phyloP scores from a whole-genome alignment of 495 filamentous ascomycete genomes.

The Penicillium bialowiezense region DNA sequence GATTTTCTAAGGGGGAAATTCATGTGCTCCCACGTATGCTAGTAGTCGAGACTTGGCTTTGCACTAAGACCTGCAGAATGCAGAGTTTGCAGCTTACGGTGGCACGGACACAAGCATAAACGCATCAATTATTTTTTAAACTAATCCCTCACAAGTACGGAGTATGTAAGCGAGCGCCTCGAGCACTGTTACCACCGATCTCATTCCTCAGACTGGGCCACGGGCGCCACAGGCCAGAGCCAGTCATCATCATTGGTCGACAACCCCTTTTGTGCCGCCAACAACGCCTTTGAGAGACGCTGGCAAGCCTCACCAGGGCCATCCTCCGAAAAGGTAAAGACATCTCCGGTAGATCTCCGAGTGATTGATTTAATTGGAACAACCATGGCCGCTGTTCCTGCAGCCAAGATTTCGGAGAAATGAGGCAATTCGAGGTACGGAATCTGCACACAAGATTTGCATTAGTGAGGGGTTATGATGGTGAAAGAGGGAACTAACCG shows the following conservation, averaged over 20 bases:
- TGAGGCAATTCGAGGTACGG: slow-evolving; percentile 62
- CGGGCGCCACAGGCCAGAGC: neutral
- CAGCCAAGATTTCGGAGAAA: slow-evolving; percentile 78
- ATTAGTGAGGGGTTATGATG: neutral
- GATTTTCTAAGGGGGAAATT: too few species aligned
- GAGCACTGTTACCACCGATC: too few species aligned
- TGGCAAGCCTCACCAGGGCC: neutral
- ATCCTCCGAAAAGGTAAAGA: neutral
- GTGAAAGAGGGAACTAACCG: slow-evolving; percentile 22
- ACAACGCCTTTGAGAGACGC: neutral
- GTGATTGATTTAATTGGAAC: slow-evolving; percentile 81
- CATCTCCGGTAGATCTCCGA: neutral
- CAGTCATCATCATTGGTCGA: neutral
- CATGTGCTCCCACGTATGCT: too few species aligned
- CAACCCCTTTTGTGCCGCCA: neutral
- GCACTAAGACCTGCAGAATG: too few species aligned
- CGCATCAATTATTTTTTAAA: too few species aligned
- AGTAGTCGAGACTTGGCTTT: too few species aligned
- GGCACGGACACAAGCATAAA: too few species aligned
- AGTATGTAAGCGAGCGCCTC: too few species aligned
- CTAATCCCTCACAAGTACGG: too few species aligned
- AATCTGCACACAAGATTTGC: slow-evolving; percentile 42
- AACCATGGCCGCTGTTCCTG: slow-evolving; percentile 77
- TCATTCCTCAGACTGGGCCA: neutral
- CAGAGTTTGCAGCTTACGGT: too few species aligned